Conservation (phyloP, 495 filamentous ascomycete genomes). For the Thozetella sp. region DNA sequence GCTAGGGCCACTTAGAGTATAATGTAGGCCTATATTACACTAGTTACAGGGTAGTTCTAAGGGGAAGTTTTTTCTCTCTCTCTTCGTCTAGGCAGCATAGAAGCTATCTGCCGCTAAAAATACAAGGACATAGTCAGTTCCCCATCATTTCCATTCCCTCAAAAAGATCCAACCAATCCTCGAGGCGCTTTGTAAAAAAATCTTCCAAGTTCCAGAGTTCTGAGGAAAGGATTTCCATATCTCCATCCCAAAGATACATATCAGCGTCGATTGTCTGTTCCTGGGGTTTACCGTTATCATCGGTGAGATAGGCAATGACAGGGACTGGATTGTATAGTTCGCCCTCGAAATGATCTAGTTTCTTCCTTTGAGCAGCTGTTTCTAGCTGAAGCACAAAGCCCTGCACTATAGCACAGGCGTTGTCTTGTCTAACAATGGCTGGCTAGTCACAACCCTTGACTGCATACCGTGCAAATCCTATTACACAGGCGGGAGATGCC, state of each 20-base stretch:
- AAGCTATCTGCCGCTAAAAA: too few species aligned
- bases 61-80: too few species aligned
- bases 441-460: conserved; percentile 11
- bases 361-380: conserved; percentile 10
- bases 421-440: conserved; percentile 1
- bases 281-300: conserved; percentile 1
- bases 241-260: conserved; percentile 13
- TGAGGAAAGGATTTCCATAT: background rate
- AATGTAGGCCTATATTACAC: too few species aligned
- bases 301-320: conserved; percentile 6
- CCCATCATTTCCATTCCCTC: conserved; percentile 10
- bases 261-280: conserved; percentile 10
- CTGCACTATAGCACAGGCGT: conserved; percentile 10
- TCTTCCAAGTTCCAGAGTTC: conserved; percentile 9
- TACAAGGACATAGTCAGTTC: background rate
- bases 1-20: too few species aligned
- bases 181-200: conserved; percentile 7
- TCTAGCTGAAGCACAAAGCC: conserved; percentile 9
- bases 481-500: conserved; percentile 4
- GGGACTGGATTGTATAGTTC: background rate
- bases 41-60: too few species aligned
- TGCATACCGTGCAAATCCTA: conserved; percentile 8
- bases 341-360: conserved; percentile 14
- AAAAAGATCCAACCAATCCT: conserved; percentile 11
- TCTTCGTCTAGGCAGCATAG: too few species aligned